These are phyloP conservation scores for Trifolium repens DNA, from an alignment of 306 rosid species.

Conservation along the genomic window DNA sequence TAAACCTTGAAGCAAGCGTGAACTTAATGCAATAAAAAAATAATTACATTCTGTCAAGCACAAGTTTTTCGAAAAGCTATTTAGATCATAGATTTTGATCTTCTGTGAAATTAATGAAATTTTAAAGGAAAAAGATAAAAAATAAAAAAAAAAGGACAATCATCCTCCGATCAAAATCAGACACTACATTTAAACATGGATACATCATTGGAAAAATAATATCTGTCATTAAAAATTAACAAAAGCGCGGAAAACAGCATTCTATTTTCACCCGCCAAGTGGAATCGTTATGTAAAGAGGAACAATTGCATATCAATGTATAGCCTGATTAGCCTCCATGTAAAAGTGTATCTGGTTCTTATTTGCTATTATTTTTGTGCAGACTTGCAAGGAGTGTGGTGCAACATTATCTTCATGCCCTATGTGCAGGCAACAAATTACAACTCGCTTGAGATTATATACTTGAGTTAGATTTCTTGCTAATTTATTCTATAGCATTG, in stretches of 20 bases:
- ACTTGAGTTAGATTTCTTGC: conserved; percentile 41
- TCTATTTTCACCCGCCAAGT: conserved; percentile 9
- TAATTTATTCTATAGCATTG: background rate
- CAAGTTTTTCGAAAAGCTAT: background rate
- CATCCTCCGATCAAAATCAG: too few species aligned
- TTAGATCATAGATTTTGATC: background rate
- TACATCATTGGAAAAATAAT: too few species aligned
- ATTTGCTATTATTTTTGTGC: conserved; percentile 18
- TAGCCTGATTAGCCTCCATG: conserved; percentile 7
- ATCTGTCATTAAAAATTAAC: conserved; percentile 13
- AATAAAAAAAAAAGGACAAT: too few species aligned
- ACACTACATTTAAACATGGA: too few species aligned
- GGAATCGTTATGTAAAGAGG: background rate
- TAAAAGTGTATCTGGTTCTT: background rate
- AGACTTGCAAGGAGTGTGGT: conserved; percentile 98
- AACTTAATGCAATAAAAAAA: background rate
- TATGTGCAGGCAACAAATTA: conserved; percentile 74
- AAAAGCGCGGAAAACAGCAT: background rate
- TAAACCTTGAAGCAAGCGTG: background rate
- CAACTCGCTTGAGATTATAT: conserved; percentile 74
- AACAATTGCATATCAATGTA: conserved; percentile 6
- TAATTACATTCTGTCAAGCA: background rate
- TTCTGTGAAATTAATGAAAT: background rate
- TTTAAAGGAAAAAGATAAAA: background rate
- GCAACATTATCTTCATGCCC: conserved; percentile 70